Conservation (phyloP, 768 basidiomycete species). For the Termitomyces sp. region DNA sequence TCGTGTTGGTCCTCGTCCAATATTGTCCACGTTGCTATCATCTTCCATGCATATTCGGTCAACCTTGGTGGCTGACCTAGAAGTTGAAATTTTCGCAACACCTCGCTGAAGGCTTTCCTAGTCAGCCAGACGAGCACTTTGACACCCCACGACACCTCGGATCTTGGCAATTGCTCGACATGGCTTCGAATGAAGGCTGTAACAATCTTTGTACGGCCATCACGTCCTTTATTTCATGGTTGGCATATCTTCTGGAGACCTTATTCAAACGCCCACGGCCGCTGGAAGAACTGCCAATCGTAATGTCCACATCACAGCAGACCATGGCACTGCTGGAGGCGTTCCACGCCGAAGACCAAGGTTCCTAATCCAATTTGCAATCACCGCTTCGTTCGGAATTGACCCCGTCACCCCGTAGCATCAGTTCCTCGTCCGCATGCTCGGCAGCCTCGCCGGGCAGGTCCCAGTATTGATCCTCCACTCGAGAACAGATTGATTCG, state of each 20-base stretch:
- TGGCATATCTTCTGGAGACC: not conserved
- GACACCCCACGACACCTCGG: not conserved
- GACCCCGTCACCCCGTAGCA: not conserved
- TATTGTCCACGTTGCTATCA: not conserved
- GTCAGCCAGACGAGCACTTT: conserved; percentile 1
- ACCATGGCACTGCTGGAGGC: conserved; percentile 7
- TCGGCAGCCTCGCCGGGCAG: not conserved
- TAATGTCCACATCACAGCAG: conserved; percentile 5
- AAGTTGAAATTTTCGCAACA: not conserved
- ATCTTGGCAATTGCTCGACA: not conserved
- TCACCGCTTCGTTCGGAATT: not conserved
- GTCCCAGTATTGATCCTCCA: not conserved
- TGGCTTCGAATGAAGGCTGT: conserved; percentile 3
- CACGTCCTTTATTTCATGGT: conserved; percentile 10
- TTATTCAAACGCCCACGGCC: conserved; percentile 2
- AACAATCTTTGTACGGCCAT: conserved; percentile 2
- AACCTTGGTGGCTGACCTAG: conserved; percentile 1
- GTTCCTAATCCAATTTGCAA: not conserved
- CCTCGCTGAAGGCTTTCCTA: not conserved
- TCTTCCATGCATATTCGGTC: not conserved
- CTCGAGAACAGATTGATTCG: not conserved
- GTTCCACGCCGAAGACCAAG: conserved; percentile 1
- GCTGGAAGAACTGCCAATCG: conserved; percentile 6
- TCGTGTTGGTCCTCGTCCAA: not conserved
- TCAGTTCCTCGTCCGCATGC: not conserved